Evolutionary conservation across 768 basidiomycete genomes (phyloP), one percentile per base, ranked within the genome.

Genomic region (Macrolepiota dolichaula): DNA sequence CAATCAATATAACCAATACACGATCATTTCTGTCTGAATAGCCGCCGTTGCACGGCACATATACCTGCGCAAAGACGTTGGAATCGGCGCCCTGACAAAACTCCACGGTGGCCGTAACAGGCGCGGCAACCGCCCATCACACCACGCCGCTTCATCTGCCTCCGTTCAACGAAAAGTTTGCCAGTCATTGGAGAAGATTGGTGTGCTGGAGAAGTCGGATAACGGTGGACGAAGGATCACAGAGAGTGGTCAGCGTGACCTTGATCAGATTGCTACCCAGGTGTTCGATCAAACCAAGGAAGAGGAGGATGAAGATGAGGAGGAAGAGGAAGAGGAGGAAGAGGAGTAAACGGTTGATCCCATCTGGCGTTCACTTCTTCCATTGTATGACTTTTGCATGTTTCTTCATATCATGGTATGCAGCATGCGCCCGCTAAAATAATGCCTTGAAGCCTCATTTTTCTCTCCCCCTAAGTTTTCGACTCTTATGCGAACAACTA

Each of bases 31-130:
- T 40, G 29, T 59, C 54, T 36, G 36, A 57, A 46, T 70, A 97
- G 96, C 96, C 74, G 93, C 96, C 65, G 79, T 98, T 70, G 96
- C 96, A 78, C 90, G 96, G 72, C 96, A 98, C 88, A 97, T 98
- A 78, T 98, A 99, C 86, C 91, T 99, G 75, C 93, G 96, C 75
- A 96, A 96, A 82, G 91, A 93, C 73, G 93, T 96, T 69, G 95
- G 95, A 70, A 86, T 96, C 65, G 95, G 94, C 70, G 91, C 91
- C 29, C 85, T 97, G 38, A 88, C 85, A 78, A 98, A 97, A 85
- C 90, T 98, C 44, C 95, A 98, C 79, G 97, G 97, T 75, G 92
- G 92, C 65, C 88, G 92, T 73, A 94, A 95, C 81, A 85, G 94
- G 70, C 92, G 97, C 63, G 97, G 97, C 55, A 93, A 94, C 85